Evolutionary conservation across 352 stramenopile genomes (phyloP).

Genomic region (Phytopythium mirpurense): DNA sequence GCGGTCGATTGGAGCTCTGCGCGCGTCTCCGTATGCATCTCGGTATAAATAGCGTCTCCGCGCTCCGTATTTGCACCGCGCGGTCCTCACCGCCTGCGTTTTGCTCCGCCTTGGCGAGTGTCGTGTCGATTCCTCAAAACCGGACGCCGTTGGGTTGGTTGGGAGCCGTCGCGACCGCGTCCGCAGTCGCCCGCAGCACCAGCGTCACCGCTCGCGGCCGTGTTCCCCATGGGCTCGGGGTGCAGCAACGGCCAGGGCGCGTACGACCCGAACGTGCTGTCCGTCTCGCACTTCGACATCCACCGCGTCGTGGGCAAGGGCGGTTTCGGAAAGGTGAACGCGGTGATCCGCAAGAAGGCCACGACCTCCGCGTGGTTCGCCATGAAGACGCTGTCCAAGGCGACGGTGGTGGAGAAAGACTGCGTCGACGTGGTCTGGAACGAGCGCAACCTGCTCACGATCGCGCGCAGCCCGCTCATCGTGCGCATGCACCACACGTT

Average conservation of each 20-base stretch:
- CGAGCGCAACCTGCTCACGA: conserved; percentile 59
- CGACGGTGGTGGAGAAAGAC: conserved; percentile 47
- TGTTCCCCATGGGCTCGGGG: conserved; percentile 28
- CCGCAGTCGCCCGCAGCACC: no score
- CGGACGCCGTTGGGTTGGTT: no score
- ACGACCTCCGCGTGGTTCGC: conserved; percentile 52
- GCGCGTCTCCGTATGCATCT: neutral
- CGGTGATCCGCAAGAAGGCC: conserved; percentile 57
- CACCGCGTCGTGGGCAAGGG: conserved; percentile 64
- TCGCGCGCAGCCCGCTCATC: conserved; percentile 40
- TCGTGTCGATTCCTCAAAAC: no score
- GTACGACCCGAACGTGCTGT: conserved; percentile 40
- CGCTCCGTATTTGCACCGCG: neutral
- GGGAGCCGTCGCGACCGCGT: no score
- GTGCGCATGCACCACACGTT: conserved; percentile 70
- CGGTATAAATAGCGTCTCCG: conserved; percentile 1
- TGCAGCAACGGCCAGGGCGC: conserved; percentile 23
- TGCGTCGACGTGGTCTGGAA: conserved; percentile 76
- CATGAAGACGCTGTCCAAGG: conserved; percentile 68
- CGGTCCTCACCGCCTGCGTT: no score
- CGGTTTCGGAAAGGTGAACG: conserved; percentile 74
- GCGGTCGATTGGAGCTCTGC: no score
- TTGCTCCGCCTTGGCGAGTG: neutral
- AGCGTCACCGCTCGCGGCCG: neutral
- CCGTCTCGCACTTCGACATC: conserved; percentile 53